Evolutionary conservation across 345 rosid genomes (phyloP).

Genomic region (Acer negundo): DNA sequence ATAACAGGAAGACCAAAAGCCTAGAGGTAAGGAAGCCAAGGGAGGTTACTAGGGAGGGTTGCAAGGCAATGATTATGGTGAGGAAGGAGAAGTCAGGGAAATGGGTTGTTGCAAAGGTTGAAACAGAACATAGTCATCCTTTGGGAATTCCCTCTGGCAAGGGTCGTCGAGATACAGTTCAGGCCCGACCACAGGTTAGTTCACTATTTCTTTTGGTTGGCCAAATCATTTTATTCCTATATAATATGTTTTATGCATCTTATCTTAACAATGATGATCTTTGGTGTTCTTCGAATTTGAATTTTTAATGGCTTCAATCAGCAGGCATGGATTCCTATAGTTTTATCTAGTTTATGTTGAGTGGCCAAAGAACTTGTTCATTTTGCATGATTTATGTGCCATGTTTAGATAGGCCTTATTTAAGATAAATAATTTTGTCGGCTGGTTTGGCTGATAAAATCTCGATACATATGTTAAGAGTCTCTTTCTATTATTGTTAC

Average conservation of each 20-base stretch:
- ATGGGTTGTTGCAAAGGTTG: constrained; percentile 41
- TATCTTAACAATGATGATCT: neutral
- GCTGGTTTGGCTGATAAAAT: neutral
- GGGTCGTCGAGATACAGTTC: neutral
- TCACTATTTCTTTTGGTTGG: neutral
- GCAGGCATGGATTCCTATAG: neutral
- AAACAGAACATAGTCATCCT: constrained; percentile 36
- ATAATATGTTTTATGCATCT: constrained; percentile 1
- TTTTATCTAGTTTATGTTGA: neutral
- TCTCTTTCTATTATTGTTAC: neutral
- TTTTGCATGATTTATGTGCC: neutral
- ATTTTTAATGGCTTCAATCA: neutral
- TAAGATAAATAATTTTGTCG: neutral
- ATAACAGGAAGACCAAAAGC: constrained; percentile 30
- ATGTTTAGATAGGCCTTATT: neutral
- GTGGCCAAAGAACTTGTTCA: neutral
- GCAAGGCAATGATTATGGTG: constrained; percentile 47
- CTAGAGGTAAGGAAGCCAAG: constrained; percentile 48
- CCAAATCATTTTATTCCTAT: neutral
- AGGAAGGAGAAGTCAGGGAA: constrained; percentile 42
- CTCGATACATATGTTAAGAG: neutral
- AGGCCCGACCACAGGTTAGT: constrained; percentile 21
- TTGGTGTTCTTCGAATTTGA: neutral
- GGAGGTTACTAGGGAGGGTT: constrained; percentile 45
- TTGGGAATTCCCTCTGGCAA: constrained; percentile 14